Evolutionary conservation across 805 yeast genomes (phyloP), one percentile per base, ranked within the genome.

Genomic region (Kluyveromyces nonfermentans): DNA sequence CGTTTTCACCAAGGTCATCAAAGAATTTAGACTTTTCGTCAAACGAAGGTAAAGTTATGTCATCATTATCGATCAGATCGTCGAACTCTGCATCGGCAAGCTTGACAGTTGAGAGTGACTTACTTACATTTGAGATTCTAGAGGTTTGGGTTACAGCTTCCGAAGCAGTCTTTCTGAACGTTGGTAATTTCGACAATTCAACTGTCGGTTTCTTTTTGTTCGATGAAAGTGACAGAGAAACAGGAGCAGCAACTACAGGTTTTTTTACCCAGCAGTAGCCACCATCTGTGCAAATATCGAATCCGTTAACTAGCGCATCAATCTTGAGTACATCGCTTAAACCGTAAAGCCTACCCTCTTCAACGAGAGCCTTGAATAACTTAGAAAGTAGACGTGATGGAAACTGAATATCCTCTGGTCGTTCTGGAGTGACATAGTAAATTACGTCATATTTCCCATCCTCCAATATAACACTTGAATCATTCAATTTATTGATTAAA

Each of bases 301-400:
- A 81, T 0, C 89, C 90, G 28, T 73, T 70, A 69, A 80, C 71
- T 42, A 84, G 67, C 20, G 80, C 89, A 52, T 80, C 82, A 43
- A 85, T 59, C 39, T 60, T 62, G 42, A 49, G 56, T 3, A 17
- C 43, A 39, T 61, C 61, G 66, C 68, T 49, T 67, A 78, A 71
- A 7, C 87, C 87, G 34, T 60, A 59, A 25, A 80, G 62, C 31
- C 46, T 60, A 19, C 85, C 85, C 18, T 64, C 67, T 7, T 55
- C 50, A 37, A 58, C 61, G 49, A 79, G 62, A 1, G 74, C 55
- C 7, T 59, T 59, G 50, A 54, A 64, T 6, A 80, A 51, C 28
- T 65, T 59, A 8, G 61, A 51, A 42, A 75, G 67, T 33, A 76
- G 61, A 37, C 63, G 59, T n/a, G 51, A 55, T 16, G 80, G 80